Base-by-base conservation (phyloP, 2,329 filamentous ascomycete genomes). In the Penicillium expansum region DNA sequence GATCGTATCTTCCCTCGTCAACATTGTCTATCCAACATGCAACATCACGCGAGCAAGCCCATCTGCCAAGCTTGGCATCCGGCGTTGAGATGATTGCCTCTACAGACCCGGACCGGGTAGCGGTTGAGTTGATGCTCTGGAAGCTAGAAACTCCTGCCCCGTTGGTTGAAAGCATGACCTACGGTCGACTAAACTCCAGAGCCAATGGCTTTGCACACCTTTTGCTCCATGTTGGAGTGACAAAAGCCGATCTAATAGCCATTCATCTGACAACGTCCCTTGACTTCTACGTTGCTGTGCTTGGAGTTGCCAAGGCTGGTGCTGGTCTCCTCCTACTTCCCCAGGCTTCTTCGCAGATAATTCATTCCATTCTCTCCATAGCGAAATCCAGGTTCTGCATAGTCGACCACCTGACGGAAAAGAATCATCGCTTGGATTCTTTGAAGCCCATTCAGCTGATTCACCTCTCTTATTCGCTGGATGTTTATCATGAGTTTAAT, bases 311-410 rank as follows among this genome's bases (percentile, higher is more conserved):
- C 32, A 95, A 95, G 67, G 77, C 85, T 5, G 90, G 91, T 9
- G 87, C 86, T 65, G 90, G 86, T 8, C 94, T 95, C 67, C 75
- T 96, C n/a, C 91, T 96, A 4, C 80, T 90, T 0, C 88, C 90
- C 0, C 85, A 82, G n/a, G 89, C 87, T 0, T 90, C 91, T 0
- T 22, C 68, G 0, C 80, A 84, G 10, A 80, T 90, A 49, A 76
- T 89, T 0, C 70, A 77, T 3, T 76, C 80, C 3, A 90, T 94
- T 22, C 62, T 95, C 16, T 60, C 72, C 1, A 85, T 90, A 63
- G 83, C 88, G 0, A 71, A 77, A 0, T 78, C 86, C 10, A 70
- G 68, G 22, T 60, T 82, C 4, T 79, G 80, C 56, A 68, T 87
- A 33, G 68, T 74, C 13, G 54, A 60, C 35, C 50, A 56, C 37